Percentiles rank a stretch among this genome's conserved stretches.
phyloP scores from a whole-genome alignment of 768 basidiomycete genomes.

The Pulveroboletus frians region DNA sequence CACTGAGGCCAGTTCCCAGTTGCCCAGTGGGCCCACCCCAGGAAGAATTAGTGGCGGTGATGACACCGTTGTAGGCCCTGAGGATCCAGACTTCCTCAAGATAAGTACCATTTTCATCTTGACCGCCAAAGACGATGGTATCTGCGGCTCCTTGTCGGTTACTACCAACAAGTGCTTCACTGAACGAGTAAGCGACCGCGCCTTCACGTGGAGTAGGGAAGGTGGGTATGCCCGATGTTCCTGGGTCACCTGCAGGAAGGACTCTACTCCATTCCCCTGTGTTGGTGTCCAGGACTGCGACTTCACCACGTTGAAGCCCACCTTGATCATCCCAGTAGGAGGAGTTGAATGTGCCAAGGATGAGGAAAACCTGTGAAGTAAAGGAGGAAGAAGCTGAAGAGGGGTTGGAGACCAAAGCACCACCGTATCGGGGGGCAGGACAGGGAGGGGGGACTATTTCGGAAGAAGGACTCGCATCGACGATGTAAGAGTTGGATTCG shows the following conservation, averaged over 20 bases:
- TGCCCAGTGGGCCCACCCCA: constrained; percentile 69
- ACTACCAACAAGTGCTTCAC: constrained; percentile 50
- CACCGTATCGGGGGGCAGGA: constrained; percentile 60
- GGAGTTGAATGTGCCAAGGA: constrained; percentile 63
- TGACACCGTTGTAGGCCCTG: constrained; percentile 59
- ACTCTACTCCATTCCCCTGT: constrained; percentile 68
- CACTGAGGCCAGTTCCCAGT: constrained; percentile 57
- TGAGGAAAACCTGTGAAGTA: constrained; percentile 57
- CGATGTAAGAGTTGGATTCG: constrained; percentile 52
- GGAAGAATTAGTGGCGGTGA: constrained; percentile 47
- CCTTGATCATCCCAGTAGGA: constrained; percentile 63
- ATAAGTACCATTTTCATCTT: constrained; percentile 59
- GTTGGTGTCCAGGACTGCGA: constrained; percentile 59
- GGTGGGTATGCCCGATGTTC: constrained; percentile 34
- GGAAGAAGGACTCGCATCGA: constrained; percentile 28
- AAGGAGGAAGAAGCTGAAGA: constrained; percentile 46
- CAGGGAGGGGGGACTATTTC: constrained; percentile 45
- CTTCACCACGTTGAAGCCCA: constrained; percentile 62
- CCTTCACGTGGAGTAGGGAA: constrained; percentile 71
- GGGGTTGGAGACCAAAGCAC: constrained; percentile 55
- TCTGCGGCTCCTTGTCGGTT: constrained; percentile 50
- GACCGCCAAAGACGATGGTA: constrained; percentile 75
- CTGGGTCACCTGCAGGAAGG: constrained; percentile 72
- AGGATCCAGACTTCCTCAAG: constrained; percentile 76
- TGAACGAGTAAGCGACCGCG: constrained; percentile 56